phyloP scores from a whole-genome alignment of 2,329 filamentous ascomycete species.

The Tolypocladium paradoxum region DNA sequence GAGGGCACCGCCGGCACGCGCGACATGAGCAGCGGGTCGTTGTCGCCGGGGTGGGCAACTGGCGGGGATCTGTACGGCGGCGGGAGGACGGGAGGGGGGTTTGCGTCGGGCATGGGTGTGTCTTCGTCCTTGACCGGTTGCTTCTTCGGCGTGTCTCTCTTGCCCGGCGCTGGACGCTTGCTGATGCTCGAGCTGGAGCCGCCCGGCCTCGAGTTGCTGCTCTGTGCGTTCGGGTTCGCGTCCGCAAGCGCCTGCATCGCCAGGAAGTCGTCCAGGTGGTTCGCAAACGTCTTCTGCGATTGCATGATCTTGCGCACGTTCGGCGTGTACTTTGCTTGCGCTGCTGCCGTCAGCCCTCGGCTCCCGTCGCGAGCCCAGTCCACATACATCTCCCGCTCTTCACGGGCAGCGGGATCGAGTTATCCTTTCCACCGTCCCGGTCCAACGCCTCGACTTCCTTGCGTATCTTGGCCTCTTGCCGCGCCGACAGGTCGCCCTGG shows the following conservation, averaged over 20 bases:
- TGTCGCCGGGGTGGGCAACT: slow-evolving; percentile 35
- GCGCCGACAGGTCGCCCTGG: slow-evolving; percentile 60
- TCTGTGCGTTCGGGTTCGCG: slow-evolving; percentile 21
- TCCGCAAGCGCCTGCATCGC: slow-evolving; percentile 44
- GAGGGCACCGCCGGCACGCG: slow-evolving; percentile 47
- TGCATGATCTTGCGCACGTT: slow-evolving; percentile 67
- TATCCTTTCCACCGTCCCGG: slow-evolving; percentile 65
- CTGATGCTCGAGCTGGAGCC: slow-evolving; percentile 15
- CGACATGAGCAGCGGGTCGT: slow-evolving; percentile 47
- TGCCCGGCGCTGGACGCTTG: slow-evolving; percentile 16
- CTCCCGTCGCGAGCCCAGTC: neutral
- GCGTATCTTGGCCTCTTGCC: slow-evolving; percentile 70
- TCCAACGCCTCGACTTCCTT: slow-evolving; percentile 77
- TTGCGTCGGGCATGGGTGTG: slow-evolving; percentile 14
- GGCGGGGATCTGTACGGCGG: slow-evolving; percentile 22
- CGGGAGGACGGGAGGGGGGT: slow-evolving; percentile 20
- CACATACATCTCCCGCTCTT: slow-evolving; percentile 34
- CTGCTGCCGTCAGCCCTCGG: slow-evolving; percentile 5
- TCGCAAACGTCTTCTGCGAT: slow-evolving; percentile 73
- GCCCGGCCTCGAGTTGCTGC: slow-evolving; percentile 11
- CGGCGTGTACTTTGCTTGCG: slow-evolving; percentile 49
- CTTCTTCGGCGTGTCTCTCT: slow-evolving; percentile 12
- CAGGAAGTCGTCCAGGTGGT: slow-evolving; percentile 71
- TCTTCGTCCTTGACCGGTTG: slow-evolving; percentile 16
- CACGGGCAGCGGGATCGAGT: slow-evolving; percentile 56